Conservation (phyloP, 108 stramenopile genomes). For the Skeletonema marinoi region DNA sequence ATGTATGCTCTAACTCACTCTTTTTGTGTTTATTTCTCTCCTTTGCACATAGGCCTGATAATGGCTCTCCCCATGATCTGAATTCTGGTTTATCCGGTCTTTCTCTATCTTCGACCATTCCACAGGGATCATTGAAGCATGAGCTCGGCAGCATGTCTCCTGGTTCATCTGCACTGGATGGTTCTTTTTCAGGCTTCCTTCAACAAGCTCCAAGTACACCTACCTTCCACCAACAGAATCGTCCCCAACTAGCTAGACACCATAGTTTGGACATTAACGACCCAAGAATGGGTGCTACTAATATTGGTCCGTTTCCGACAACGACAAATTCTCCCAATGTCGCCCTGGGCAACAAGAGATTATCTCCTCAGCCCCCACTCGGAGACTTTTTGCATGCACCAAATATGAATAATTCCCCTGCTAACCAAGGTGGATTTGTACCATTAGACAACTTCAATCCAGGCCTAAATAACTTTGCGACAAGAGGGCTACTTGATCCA, state of each 20-base stretch:
- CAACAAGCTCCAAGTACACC: conserved; percentile 25
- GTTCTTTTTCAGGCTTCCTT: conserved; percentile 21
- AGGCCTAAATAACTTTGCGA: not conserved
- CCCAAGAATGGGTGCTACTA: conserved; percentile 15
- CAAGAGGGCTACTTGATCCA: not conserved
- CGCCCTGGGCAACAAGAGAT: not conserved
- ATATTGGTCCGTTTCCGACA: conserved; percentile 16
- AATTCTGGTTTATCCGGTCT: conserved; percentile 25
- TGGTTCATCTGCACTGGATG: conserved; percentile 21
- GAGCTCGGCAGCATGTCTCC: not conserved
- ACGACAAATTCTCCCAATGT: conserved; percentile 16
- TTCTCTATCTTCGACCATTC: conserved; percentile 24
- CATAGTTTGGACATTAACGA: conserved; percentile 19
- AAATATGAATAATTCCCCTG: not conserved
- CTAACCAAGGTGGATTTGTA: not conserved
- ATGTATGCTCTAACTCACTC: not conserved
- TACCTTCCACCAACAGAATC: conserved; percentile 9
- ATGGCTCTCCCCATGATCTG: conserved; percentile 22
- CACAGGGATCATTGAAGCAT: conserved; percentile 18
- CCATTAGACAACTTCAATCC: not conserved
- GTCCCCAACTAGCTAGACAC: conserved; percentile 16
- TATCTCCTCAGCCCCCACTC: not conserved
- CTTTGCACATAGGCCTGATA: conserved; percentile 3
- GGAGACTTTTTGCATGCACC: conserved; percentile 5
- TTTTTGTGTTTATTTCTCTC: not conserved